Conservation (phyloP, 371 early-diverging fungal species). For the Mortierella sp. region DNA sequence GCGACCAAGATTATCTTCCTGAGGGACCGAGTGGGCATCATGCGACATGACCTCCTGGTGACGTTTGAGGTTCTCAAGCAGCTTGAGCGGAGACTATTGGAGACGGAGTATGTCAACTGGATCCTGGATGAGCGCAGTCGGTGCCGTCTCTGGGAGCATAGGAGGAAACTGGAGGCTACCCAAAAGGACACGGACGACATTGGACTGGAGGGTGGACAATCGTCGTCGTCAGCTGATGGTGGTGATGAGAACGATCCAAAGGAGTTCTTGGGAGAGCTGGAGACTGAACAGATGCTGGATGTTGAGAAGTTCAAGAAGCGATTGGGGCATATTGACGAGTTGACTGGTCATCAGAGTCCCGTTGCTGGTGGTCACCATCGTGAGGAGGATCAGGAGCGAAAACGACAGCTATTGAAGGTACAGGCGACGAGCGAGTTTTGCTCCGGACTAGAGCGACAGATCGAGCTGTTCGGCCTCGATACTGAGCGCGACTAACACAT, state of each 20-base stretch:
- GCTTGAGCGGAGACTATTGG: conserved; percentile 65
- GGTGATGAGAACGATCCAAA: neutral
- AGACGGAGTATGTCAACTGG: conserved; percentile 73
- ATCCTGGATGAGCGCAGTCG: conserved; percentile 66
- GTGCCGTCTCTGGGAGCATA: conserved; percentile 58
- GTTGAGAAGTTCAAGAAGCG: conserved; percentile 8
- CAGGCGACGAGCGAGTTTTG: conserved; percentile 47
- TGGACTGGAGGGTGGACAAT: neutral
- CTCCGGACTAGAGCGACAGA: conserved; percentile 32
- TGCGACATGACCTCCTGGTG: conserved; percentile 69
- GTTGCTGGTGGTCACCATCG: neutral
- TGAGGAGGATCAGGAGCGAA: neutral
- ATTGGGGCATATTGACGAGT: neutral
- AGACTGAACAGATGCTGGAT: conserved; percentile 5
- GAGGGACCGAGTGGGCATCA: conserved; percentile 67
- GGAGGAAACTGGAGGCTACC: neutral
- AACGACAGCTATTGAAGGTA: neutral
- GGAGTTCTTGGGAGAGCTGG: neutral
- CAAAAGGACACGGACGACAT: neutral
- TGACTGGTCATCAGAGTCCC: neutral
- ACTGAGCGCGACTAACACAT: neutral
- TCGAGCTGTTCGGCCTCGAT: conserved; percentile 33
- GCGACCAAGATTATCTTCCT: conserved; percentile 66
- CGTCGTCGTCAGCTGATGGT: neutral
- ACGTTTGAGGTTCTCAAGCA: conserved; percentile 70